Conservation (phyloP, 2,329 filamentous ascomycete species). For the Penicillium sp. region DNA sequence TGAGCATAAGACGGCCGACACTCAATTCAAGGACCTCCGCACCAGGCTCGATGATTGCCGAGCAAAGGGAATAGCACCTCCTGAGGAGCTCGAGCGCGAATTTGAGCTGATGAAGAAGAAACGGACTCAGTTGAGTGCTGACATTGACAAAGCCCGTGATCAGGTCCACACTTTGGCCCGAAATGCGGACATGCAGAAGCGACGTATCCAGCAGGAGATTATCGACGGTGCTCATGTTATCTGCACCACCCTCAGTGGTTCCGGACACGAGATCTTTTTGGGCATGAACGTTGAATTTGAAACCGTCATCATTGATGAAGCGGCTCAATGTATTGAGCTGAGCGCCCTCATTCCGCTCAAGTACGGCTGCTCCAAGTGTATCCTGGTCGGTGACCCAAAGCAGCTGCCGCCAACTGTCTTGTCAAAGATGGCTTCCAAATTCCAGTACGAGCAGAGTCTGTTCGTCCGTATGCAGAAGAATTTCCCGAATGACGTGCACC, state of each 20-base stretch:
- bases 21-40: constrained; percentile 71
- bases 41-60: constrained; percentile 71
- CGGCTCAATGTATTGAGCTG: constrained; percentile 95
- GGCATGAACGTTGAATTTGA: constrained; percentile 94
- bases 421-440: constrained; percentile 87
- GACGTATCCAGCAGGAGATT: constrained; percentile 85
- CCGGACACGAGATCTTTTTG: constrained; percentile 97
- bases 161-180: constrained; percentile 79
- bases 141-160: constrained; percentile 86
- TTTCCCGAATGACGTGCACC: constrained; percentile 81
- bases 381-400: constrained; percentile 96
- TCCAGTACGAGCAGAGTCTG: constrained; percentile 95
- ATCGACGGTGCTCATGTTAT: constrained; percentile 89
- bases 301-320: constrained; percentile 97
- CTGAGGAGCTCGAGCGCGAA: constrained; percentile 66
- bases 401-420: constrained; percentile 95
- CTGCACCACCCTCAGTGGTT: constrained; percentile 92
- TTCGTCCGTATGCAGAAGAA: constrained; percentile 99
- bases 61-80: constrained; percentile 51
- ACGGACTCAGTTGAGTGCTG: constrained; percentile 74
- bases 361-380: constrained; percentile 95
- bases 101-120: constrained; percentile 77
- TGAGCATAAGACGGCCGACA: constrained; percentile 63
- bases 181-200: constrained; percentile 82
- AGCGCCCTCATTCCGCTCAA: constrained; percentile 96